Conservation (phyloP, 148 eudicot species). For the Cornus suecica region DNA sequence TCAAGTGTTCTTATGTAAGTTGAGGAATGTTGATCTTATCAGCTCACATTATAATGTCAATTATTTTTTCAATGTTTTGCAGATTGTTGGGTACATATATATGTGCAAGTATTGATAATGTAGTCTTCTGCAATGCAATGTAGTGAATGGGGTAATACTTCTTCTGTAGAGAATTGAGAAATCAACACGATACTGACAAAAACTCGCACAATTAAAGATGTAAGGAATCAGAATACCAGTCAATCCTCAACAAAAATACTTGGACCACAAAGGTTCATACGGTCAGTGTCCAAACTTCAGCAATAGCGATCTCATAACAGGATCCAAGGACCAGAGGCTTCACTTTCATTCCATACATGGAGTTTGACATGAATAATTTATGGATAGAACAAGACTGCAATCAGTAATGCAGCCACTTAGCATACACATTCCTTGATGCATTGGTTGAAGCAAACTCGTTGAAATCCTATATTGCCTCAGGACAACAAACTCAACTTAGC, state of each 20-base stretch:
- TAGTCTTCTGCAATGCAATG: too few species aligned
- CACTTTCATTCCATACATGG: background rate
- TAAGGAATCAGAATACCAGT: background rate
- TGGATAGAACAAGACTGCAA: background rate
- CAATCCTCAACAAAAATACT: background rate
- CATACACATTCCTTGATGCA: background rate
- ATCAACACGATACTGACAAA: background rate
- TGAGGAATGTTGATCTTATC: background rate
- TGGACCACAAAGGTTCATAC: background rate
- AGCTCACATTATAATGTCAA: too few species aligned
- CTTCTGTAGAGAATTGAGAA: background rate
- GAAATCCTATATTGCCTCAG: background rate
- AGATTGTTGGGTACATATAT: too few species aligned
- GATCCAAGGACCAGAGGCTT: background rate
- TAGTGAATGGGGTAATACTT: too few species aligned
- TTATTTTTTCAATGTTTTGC: too few species aligned
- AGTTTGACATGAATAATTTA: background rate
- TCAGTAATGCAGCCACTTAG: background rate
- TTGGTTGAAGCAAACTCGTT: background rate
- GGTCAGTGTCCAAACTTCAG: background rate
- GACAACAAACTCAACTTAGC: background rate
- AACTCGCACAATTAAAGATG: background rate
- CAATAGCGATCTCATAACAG: background rate
- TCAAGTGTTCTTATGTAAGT: too few species aligned
- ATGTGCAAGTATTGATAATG: too few species aligned